Base-by-base conservation (phyloP, 2,329 filamentous ascomycete species). In the Pseudocercospora fijiensis region DNA sequence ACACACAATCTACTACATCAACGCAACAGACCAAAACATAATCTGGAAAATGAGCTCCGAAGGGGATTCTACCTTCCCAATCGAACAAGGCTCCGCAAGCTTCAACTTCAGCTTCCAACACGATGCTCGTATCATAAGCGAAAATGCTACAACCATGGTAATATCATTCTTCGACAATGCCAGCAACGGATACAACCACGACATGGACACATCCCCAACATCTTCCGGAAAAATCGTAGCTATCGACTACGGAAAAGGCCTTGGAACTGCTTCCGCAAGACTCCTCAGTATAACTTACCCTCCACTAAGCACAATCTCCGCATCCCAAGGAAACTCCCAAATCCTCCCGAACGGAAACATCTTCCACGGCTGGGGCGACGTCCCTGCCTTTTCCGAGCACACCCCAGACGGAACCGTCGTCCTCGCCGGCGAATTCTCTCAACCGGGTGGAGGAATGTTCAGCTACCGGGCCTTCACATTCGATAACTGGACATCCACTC, bases 381-480 rank as follows among this genome's bases (percentile, higher is more conserved):
- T 71, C 3, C 67, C 70, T 0, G 72, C 76, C 27, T 69, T 76
- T 4, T 76, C 76, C 5, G 78, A 80, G 61, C 63, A 81, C 66
- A 74, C 75, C 0, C 64, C 73, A 1, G 76, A 80, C 20, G 83
- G 83, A 7, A 72, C 78, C 6, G 70, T 81, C 9, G 74, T 86
- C 16, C 83, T 84, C 70, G 79, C 84, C 56, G 77, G 75, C 2
- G 80, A 81, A 65, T 78, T 83, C 70, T 77, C 63, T 4, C n/a
- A 33, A 4, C 53, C 53, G 1, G 53, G 53, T 22, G 30, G 53
- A 4, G 53, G 58, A 60, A 68, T 73, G 65, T 70, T 74, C 62
- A 83, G 80, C 65, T 86, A 86, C 68, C 80, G 84, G 30, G 79
- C 78, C 3, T 84, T 81, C 70, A 82, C 81, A 67, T 79, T 77